These are phyloP conservation scores for Fusarium scirpi DNA, from an alignment of 2,329 filamentous ascomycete genomes.

Conservation along the genomic window DNA sequence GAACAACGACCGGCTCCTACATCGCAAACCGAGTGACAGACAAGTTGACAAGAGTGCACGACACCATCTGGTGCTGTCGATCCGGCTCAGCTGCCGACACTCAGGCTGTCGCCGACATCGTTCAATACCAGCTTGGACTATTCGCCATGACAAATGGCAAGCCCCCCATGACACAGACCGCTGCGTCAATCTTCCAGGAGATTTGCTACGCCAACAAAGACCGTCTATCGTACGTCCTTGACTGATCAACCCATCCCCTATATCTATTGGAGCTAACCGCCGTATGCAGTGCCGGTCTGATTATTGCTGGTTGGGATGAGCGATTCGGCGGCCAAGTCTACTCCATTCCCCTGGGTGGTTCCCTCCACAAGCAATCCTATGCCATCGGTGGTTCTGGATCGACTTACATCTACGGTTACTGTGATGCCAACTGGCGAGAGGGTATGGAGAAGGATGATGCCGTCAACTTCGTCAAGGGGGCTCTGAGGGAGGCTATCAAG, in stretches of 20 bases:
- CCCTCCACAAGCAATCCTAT: conserved; percentile 96
- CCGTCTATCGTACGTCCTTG: conserved; percentile 76
- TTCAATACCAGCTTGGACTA: conserved; percentile 94
- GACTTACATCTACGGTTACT: conserved; percentile 99
- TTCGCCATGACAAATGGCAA: conserved; percentile 92
- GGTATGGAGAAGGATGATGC: conserved; percentile 93
- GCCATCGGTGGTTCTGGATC: conserved; percentile 96
- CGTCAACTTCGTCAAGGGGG: conserved; percentile 90
- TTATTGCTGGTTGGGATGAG: conserved; percentile 98
- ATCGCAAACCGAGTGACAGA: conserved; percentile 99
- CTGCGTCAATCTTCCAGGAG: conserved; percentile 96
- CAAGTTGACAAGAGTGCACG: conserved; percentile 97
- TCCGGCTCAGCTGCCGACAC: conserved; percentile 98
- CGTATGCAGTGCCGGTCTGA: conserved; percentile 82
- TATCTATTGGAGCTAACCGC: conserved; percentile 26
- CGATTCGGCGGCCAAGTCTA: conserved; percentile 97
- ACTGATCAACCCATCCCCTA: background rate
- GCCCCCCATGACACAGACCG: conserved; percentile 92
- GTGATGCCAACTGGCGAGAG: conserved; percentile 95
- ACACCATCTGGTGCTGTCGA: conserved; percentile 99
- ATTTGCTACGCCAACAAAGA: conserved; percentile 99
- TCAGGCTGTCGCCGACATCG: conserved; percentile 97
- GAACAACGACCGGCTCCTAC: conserved; percentile 97
- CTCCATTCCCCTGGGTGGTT: conserved; percentile 95
- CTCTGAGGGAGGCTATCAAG: conserved; percentile 94